Conservation (phyloP, 2,329 filamentous ascomycete genomes). For the Colletotrichum falcatum region DNA sequence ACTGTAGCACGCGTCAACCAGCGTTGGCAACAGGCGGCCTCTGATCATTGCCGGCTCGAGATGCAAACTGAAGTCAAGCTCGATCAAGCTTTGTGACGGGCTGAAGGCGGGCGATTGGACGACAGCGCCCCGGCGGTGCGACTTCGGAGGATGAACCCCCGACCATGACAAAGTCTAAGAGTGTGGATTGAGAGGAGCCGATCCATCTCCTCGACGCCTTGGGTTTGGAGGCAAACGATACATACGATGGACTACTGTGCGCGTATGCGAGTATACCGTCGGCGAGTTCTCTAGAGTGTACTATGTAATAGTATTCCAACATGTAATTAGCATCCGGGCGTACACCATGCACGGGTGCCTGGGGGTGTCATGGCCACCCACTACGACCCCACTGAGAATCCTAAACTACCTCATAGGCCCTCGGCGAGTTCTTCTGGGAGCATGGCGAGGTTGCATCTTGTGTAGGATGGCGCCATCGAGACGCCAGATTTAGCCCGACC, state of each 20-base stretch:
- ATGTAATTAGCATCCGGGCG: not conserved
- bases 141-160: not conserved
- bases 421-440: slow-evolving; percentile 10
- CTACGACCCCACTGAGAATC: not conserved
- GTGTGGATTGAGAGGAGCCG: slow-evolving; percentile 6
- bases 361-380: not conserved
- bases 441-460: slow-evolving; percentile 25
- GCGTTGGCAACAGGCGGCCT: slow-evolving; percentile 13
- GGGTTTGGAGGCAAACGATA: not conserved
- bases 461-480: slow-evolving; percentile 8
- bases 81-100: slow-evolving; percentile 38
- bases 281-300: too few species aligned
- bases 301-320: too few species aligned
- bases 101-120: slow-evolving; percentile 31
- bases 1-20: slow-evolving; percentile 35
- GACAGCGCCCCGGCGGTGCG: slow-evolving; percentile 4
- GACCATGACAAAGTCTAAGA: slow-evolving; percentile 21
- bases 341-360: too few species aligned
- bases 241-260: not conserved
- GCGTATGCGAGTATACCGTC: not conserved
- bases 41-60: slow-evolving; percentile 39
- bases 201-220: not conserved
- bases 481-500: not conserved
- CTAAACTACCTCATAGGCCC: too few species aligned
- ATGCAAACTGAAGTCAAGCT: slow-evolving; percentile 34